phyloP scores from a whole-genome alignment of 306 rosid genomes.

The Ochetophila trinervis region DNA sequence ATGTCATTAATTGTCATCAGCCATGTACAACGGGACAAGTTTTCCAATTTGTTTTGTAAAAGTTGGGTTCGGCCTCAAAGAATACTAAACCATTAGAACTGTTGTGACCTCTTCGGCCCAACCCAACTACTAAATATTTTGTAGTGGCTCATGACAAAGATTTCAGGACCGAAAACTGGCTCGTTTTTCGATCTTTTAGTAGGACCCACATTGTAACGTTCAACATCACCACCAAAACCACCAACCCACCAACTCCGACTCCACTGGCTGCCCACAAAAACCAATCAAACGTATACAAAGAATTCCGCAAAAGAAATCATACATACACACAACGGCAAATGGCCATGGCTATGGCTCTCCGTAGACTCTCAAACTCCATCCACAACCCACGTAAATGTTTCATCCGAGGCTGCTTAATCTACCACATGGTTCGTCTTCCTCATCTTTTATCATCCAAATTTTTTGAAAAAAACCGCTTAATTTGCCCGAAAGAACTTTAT shows the following conservation, averaged over 20 bases:
- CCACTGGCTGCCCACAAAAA: constrained; percentile 6
- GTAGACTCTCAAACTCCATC: constrained; percentile 50
- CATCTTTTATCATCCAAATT: neutral
- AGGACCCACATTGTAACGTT: constrained; percentile 14
- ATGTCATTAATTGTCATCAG: too few relatives aligned
- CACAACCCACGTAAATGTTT: constrained; percentile 34
- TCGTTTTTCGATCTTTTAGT: neutral
- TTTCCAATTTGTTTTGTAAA: too few relatives aligned
- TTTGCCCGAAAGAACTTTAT: neutral
- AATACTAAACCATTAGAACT: too few relatives aligned
- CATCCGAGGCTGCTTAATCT: constrained; percentile 39
- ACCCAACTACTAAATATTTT: too few relatives aligned
- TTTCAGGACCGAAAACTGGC: too few relatives aligned
- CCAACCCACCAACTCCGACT: constrained; percentile 3
- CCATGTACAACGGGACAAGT: too few relatives aligned
- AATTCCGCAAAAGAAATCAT: neutral
- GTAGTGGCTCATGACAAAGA: too few relatives aligned
- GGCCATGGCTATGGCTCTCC: constrained; percentile 68
- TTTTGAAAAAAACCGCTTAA: neutral
- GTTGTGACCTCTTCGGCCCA: too few relatives aligned
- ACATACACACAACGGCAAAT: neutral
- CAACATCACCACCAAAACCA: constrained; percentile 25
- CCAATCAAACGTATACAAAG: neutral
- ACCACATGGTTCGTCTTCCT: constrained; percentile 42
- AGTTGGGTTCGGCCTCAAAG: too few relatives aligned